Conservation (phyloP, 164 flowering plant species). For the Saururus chinensis region DNA sequence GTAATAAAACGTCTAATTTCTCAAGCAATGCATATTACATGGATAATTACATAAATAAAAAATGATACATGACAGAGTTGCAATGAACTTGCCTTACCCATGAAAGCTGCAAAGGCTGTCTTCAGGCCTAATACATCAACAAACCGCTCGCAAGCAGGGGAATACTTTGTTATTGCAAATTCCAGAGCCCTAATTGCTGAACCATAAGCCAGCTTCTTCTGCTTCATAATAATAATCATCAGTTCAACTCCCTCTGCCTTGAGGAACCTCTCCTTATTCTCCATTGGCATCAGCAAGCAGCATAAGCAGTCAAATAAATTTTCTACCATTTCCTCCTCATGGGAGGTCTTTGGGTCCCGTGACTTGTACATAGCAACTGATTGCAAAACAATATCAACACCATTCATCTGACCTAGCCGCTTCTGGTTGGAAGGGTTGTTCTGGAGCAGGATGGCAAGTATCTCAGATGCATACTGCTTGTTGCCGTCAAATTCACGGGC, state of each 20-base stretch:
- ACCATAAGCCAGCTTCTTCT: slow-evolving; percentile 90
- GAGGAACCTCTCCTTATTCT: slow-evolving; percentile 94
- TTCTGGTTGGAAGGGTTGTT: slow-evolving; percentile 73
- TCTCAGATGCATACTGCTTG: slow-evolving; percentile 96
- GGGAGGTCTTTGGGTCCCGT: slow-evolving; percentile 74
- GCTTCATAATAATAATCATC: slow-evolving; percentile 99
- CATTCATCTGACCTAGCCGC: slow-evolving; percentile 91
- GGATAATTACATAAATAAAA: background rate
- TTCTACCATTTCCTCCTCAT: slow-evolving; percentile 98
- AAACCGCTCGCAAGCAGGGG: slow-evolving; percentile 90
- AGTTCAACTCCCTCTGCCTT: slow-evolving; percentile 94
- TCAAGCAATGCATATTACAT: background rate
- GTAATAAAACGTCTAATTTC: background rate
- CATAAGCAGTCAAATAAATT: slow-evolving; percentile 92
- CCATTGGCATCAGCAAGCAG: slow-evolving; percentile 95
- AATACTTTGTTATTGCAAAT: slow-evolving; percentile 93
- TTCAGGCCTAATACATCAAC: slow-evolving; percentile 96
- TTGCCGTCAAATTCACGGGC: slow-evolving; percentile 80
- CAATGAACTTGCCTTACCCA: slow-evolving; percentile 97
- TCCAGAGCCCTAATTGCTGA: slow-evolving; percentile 91
- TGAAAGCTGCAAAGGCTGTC: slow-evolving; percentile 94
- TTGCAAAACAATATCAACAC: slow-evolving; percentile 84
- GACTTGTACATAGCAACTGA: slow-evolving; percentile 89
- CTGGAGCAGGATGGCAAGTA: slow-evolving; percentile 86
- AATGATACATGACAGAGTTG: background rate